These are phyloP conservation scores for Candida jianshihensis DNA, from an alignment of 805 yeast species.

Conservation along the genomic window DNA sequence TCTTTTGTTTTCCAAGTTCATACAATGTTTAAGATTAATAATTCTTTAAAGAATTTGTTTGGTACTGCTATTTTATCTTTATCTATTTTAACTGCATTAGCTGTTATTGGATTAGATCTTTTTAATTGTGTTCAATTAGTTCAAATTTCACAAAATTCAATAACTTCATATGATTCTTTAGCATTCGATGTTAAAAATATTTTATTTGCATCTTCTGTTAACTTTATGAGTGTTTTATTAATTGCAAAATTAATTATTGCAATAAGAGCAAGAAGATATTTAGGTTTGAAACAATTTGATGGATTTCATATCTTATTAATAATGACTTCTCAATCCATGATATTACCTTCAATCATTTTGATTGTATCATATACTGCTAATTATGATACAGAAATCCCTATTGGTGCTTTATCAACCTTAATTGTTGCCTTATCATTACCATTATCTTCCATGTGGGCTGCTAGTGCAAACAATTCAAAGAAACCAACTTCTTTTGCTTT, in stretches of 20 bases:
- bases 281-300: constrained; percentile 81
- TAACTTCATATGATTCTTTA: constrained; percentile 25
- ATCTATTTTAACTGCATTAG: constrained; percentile 39
- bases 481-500: constrained; percentile 31
- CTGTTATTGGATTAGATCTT: constrained; percentile 55
- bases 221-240: constrained; percentile 53
- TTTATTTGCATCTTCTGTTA: constrained; percentile 62
- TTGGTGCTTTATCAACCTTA: constrained; percentile 49
- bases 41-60: constrained; percentile 38
- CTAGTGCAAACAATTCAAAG: constrained; percentile 48
- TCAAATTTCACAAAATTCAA: constrained; percentile 23
- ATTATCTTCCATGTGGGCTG: constrained; percentile 84
- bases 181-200: constrained; percentile 49
- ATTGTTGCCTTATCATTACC: constrained; percentile 72
- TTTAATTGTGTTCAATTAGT: constrained; percentile 37
- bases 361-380: constrained; percentile 44
- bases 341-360: constrained; percentile 68
- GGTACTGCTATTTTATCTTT: constrained; percentile 33
- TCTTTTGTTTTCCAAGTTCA: constrained; percentile 68
- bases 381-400: constrained; percentile 27
- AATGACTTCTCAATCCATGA: constrained; percentile 75
- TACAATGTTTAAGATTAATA: constrained; percentile 53
- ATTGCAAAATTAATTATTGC: constrained; percentile 62
- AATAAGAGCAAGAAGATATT: constrained; percentile 58
- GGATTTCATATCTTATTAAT: constrained; percentile 74